Percentiles rank a stretch among this genome's conserved stretches.
phyloP scores from a whole-genome alignment of 441 rosid species.

The Populus hybrid region DNA sequence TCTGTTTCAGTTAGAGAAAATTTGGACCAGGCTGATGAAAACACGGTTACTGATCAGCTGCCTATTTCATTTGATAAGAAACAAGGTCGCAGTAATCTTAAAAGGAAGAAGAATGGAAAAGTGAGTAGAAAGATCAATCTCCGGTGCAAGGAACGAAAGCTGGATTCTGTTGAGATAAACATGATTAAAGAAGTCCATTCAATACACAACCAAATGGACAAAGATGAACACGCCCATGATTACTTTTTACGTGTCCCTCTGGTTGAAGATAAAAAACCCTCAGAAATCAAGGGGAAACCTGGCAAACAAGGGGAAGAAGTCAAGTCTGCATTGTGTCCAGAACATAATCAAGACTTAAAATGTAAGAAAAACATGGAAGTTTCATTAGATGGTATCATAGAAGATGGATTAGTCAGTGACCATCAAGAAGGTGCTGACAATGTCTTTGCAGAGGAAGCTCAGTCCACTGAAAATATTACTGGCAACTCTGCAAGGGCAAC shows the following conservation, averaged over 20 bases:
- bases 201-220: constrained; percentile 16
- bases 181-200: constrained; percentile 14
- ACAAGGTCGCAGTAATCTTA: constrained; percentile 13
- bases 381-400: constrained; percentile 26
- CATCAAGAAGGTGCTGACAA: constrained; percentile 21
- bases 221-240: constrained; percentile 9
- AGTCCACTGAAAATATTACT: not conserved
- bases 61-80: constrained; percentile 12
- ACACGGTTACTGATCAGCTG: constrained; percentile 9
- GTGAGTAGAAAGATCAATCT: constrained; percentile 16
- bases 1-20: constrained; percentile 19
- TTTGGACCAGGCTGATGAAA: constrained; percentile 14
- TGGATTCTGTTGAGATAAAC: constrained; percentile 9
- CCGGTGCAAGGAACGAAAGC: constrained; percentile 27
- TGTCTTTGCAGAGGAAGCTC: not conserved
- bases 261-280: constrained; percentile 13
- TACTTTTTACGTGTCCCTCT: constrained; percentile 1
- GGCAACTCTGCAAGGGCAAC: constrained; percentile 12
- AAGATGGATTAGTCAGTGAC: constrained; percentile 23
- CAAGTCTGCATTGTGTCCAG: constrained; percentile 26
- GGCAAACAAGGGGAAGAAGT: constrained; percentile 26
- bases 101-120: constrained; percentile 24
- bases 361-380: constrained; percentile 29
- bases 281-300: constrained; percentile 16
- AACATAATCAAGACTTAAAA: constrained; percentile 17